Percentiles rank a stretch among this genome's conserved stretches.
phyloP scores from a whole-genome alignment of 169 alveolate genomes.

The Babesia bovis region DNA sequence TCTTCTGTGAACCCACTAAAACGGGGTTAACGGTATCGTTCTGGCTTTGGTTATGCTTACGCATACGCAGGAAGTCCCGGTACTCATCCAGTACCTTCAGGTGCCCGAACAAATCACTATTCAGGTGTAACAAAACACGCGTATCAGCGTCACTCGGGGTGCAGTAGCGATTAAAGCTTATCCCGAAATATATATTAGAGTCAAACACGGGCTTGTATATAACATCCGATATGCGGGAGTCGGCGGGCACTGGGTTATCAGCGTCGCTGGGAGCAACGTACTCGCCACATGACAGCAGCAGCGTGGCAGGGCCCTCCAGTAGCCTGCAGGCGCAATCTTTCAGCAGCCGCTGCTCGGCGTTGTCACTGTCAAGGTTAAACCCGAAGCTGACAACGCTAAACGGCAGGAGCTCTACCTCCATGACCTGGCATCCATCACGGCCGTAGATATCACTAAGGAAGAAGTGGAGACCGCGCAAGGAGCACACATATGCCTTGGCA shows the following conservation, averaged over 20 bases:
- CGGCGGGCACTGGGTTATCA: background rate
- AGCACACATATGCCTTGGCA: conserved; percentile 48
- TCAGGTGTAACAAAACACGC: conserved; percentile 42
- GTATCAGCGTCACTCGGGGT: conserved; percentile 52
- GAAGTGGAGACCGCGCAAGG: conserved; percentile 40
- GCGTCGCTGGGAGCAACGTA: background rate
- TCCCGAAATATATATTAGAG: conserved; percentile 39
- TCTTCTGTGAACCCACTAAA: conserved; percentile 21
- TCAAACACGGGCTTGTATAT: background rate
- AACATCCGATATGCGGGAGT: background rate
- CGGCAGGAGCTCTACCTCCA: conserved; percentile 55
- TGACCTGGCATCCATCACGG: conserved; percentile 61
- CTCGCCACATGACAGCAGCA: conserved; percentile 13
- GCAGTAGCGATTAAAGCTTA: conserved; percentile 41
- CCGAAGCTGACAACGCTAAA: conserved; percentile 46
- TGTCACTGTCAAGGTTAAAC: background rate
- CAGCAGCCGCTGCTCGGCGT: conserved; percentile 4
- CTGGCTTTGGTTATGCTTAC: conserved; percentile 36
- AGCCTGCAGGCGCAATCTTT: conserved; percentile 12
- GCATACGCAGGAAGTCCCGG: conserved; percentile 20
- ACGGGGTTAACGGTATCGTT: conserved; percentile 32
- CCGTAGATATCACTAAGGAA: conserved; percentile 55
- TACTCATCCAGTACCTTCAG: conserved; percentile 50
- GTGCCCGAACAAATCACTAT: conserved; percentile 53
- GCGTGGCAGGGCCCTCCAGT: conserved; percentile 25